phyloP scores from a whole-genome alignment of 2,329 filamentous ascomycete species.

The Grosmannia penicillata region DNA sequence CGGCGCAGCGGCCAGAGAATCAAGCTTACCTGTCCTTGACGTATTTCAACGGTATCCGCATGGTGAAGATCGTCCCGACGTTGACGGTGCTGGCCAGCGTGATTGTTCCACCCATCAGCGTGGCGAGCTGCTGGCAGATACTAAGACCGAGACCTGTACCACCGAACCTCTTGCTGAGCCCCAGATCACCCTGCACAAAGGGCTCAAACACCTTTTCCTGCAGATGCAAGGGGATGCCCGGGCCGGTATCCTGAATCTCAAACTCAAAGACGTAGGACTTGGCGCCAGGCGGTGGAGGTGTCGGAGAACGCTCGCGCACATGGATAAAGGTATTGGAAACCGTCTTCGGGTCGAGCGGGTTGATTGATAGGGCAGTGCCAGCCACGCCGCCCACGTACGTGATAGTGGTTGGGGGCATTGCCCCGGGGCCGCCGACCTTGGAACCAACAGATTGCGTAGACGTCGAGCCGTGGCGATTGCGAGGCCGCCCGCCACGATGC shows the following conservation, averaged over 20 bases:
- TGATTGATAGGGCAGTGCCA: constrained; percentile 46
- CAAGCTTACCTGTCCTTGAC: constrained; percentile 47
- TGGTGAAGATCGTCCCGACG: constrained; percentile 65
- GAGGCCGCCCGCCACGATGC: constrained; percentile 23
- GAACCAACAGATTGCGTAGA: constrained; percentile 37
- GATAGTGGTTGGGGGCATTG: constrained; percentile 5
- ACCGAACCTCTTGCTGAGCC: constrained; percentile 77
- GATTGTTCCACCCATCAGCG: constrained; percentile 69
- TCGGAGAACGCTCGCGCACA: constrained; percentile 39
- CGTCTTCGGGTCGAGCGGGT: constrained; percentile 43
- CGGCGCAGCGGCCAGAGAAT: background rate
- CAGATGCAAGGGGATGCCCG: constrained; percentile 65
- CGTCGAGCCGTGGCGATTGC: constrained; percentile 30
- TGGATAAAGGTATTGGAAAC: constrained; percentile 25
- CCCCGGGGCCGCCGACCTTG: constrained; percentile 15
- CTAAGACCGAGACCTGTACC: constrained; percentile 79
- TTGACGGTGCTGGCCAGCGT: constrained; percentile 56
- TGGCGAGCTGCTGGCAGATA: constrained; percentile 77
- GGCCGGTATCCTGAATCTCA: constrained; percentile 76
- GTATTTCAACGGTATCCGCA: constrained; percentile 69
- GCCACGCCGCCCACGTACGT: constrained; percentile 17
- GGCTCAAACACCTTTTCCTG: constrained; percentile 82
- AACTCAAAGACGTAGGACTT: constrained; percentile 69
- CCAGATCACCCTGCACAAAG: constrained; percentile 84
- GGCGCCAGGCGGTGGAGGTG: constrained; percentile 45